Base-by-base conservation (phyloP, 2,329 filamentous ascomycete genomes). In the Trichoderma sp. region DNA sequence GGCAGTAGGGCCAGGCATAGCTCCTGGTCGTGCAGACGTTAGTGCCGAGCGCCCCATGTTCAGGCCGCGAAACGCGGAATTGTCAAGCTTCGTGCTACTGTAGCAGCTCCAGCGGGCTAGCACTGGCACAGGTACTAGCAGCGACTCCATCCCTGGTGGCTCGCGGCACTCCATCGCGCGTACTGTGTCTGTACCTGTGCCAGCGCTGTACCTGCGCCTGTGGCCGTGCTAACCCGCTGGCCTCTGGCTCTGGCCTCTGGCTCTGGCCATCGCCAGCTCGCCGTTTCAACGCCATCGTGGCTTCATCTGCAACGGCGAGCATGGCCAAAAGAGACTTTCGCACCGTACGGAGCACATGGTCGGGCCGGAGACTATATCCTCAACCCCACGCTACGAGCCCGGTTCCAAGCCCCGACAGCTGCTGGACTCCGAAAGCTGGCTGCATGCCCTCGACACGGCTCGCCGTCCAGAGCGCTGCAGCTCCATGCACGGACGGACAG, bases 331-430 rank as follows among this genome's bases (percentile, higher is more conserved):
- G 60, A 68, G 60, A 68, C 67, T 64, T 65, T 68, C 60, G 67
- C 67, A 68, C 67, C 45, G 67, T 68, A 65, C 67, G 67, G 60
- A 68, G 61, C 56, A 65, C 53, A 22, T 65, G 67, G 67, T 65
- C 61, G 67, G 67, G 29, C 67, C 67, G 67, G 67, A 68, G 67
- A 54, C 39, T 50, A 66, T 15, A 19, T 54, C 27, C 6, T 54
- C n/a, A 54, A 58, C 35, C 67, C 42, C 54, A 65, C 66, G 58
- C 66, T 54, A 68, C 66, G 39, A 68, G 52, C 12, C 66, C 59
- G 66, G 59, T 61, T 61, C 59, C 58, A 64, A 53, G 39, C 34
- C 34, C 52, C 66, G 66, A 58, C 66, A 64, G 45, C 64, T 53
- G 39, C 58, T 64, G 39, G n/a, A n/a, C n/a, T 48, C 42, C 42